A percentile compares a stretch with the other conserved stretches of the same genome.
These are phyloP conservation scores for Zasmidium cellare DNA, from an alignment of 2,329 filamentous ascomycete genomes.

Conservation along the genomic window DNA sequence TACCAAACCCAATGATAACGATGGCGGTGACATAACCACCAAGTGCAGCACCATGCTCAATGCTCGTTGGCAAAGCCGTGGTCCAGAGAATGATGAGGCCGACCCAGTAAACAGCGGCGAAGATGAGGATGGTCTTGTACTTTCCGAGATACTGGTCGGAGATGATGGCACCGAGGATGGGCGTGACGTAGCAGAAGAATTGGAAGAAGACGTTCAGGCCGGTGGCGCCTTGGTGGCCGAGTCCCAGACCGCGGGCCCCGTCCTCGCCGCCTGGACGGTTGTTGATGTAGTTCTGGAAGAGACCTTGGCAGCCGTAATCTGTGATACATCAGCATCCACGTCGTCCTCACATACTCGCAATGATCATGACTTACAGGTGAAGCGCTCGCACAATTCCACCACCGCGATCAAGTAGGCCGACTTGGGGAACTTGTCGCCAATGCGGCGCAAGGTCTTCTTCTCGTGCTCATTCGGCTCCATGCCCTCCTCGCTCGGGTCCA, in stretches of 20 bases:
- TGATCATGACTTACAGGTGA: constrained; percentile 35
- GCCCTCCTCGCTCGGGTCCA: constrained; percentile 29
- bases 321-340: background rate
- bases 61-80: constrained; percentile 63
- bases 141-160: constrained; percentile 71
- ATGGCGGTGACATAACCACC: constrained; percentile 65
- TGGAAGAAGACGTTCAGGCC: constrained; percentile 49
- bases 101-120: constrained; percentile 62
- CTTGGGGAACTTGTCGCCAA: constrained; percentile 49
- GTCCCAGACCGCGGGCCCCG: constrained; percentile 42
- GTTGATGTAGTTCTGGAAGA: constrained; percentile 53
- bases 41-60: constrained; percentile 60
- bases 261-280: constrained; percentile 40
- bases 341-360: too few species aligned
- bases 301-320: constrained; percentile 41
- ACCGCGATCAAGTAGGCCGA: constrained; percentile 51
- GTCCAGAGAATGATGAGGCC: constrained; percentile 68
- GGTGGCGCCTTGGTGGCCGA: constrained; percentile 43
- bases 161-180: constrained; percentile 48
- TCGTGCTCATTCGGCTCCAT: constrained; percentile 46
- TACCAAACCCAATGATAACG: constrained; percentile 71
- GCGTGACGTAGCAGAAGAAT: constrained; percentile 51
- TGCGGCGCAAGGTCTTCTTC: constrained; percentile 42
- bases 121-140: constrained; percentile 69
- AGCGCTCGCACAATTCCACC: constrained; percentile 52